Evolutionary conservation across 202 grass and related monocot genomes (phyloP), one percentile per base, ranked within the genome.

Genomic region (Hordeum pubiflorum): DNA sequence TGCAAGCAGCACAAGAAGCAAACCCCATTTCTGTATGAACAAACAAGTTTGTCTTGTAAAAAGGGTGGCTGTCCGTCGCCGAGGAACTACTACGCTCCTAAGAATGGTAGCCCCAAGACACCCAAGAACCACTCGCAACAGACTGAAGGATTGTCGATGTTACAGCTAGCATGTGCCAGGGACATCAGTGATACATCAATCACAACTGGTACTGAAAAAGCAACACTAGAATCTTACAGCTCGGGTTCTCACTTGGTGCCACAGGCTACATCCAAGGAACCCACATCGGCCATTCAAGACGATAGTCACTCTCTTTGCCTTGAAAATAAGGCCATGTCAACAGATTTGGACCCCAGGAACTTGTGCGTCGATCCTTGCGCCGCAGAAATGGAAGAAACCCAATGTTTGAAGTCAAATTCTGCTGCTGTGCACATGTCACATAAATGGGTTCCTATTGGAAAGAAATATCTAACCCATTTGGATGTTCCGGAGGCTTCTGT

Each of bases 391-490:
- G 77, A 86, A 72, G 88, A 88, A 50, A 22, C 18, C 7, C 56
- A 38, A 81, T 61, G 27, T 77, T 57, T 67, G 44, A 88, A 76
- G 23, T 81, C 66, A 38, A 70, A 79, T 75, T 69, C 66, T 75
- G 26, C 70, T 59, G 20, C 69, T 75, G 83, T 60, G 58, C 56
- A 82, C 3, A 27, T 80, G 70, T 54, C 84, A 71, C 85, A 88
- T 71, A 90, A 86, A 61, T 90, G 85, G 82, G 79, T 90, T 72
- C 88, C 91, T 75, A 55, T 93, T 36, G 80, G 54, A 24, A 93
- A 73, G 72, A 86, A 83, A 74, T 72, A 88, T 64, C 33, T 74
- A 24, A 23, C 59, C 43, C 62, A 79, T 76, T 78, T 86, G 12
- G 65, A 81, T 72, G 31, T 74, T 32, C 39, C 29, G 2, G 79